Conservation (phyloP, 371 early-diverging fungal genomes). For the Zychaea mexicana region DNA sequence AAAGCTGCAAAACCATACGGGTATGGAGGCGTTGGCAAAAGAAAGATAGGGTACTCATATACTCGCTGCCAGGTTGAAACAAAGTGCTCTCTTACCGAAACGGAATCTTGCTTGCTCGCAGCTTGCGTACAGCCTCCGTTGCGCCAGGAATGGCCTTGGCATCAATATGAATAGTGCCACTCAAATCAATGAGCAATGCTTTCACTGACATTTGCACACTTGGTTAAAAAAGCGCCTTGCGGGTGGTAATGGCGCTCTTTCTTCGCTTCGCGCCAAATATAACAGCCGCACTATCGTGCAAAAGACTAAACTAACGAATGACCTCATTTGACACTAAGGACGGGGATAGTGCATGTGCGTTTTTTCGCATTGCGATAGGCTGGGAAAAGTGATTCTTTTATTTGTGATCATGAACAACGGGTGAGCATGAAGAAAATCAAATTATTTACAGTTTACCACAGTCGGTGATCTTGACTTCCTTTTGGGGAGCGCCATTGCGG, state of each 20-base stretch:
- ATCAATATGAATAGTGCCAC: constrained; percentile 83
- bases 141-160: constrained; percentile 70
- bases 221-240: not conserved
- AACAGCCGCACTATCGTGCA: not conserved
- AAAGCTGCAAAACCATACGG: constrained; percentile 39
- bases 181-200: constrained; percentile 78
- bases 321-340: not conserved
- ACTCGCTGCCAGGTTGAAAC: not conserved
- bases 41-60: no score
- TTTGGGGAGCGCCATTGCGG: constrained; percentile 56
- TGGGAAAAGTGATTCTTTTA: no score
- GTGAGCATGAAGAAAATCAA: not conserved
- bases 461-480: constrained; percentile 61
- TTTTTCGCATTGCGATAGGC: no score
- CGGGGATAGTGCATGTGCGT: not conserved
- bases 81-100: constrained; percentile 29
- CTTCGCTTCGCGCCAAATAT: not conserved
- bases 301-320: not conserved
- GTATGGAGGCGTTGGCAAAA: not conserved
- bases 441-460: constrained; percentile 66
- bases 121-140: constrained; percentile 62
- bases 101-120: constrained; percentile 62
- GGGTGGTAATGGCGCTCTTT: no score
- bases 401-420: no score
- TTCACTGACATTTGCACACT: constrained; percentile 11